These are phyloP conservation scores for Fusarium redolens DNA, from an alignment of 2,329 filamentous ascomycete genomes.

Conservation along the genomic window DNA sequence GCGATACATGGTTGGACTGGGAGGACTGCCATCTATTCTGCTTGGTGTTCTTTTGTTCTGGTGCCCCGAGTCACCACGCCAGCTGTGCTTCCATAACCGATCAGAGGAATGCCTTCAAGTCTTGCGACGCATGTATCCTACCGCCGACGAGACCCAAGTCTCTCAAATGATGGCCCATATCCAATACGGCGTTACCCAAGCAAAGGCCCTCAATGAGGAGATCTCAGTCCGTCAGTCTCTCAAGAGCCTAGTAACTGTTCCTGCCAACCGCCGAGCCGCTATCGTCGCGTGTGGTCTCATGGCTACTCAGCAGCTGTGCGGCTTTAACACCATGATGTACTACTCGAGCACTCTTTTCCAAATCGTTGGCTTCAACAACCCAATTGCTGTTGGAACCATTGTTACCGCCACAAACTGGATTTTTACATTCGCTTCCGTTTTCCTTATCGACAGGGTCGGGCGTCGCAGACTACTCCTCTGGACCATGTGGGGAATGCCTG, in stretches of 20 bases:
- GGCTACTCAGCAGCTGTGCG: slow-evolving; percentile 54
- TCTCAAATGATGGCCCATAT: slow-evolving; percentile 38
- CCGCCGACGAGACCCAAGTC: slow-evolving; percentile 54
- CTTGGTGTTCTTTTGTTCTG: slow-evolving; percentile 55
- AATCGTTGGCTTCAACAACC: slow-evolving; percentile 61
- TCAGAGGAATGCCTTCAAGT: slow-evolving; percentile 52
- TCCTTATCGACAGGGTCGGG: slow-evolving; percentile 57
- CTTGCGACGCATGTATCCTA: slow-evolving; percentile 54
- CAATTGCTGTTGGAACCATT: slow-evolving; percentile 57
- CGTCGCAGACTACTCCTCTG: slow-evolving; percentile 56
- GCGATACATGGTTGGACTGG: slow-evolving; percentile 61
- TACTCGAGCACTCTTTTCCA: slow-evolving; percentile 61
- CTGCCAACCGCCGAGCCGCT: background rate
- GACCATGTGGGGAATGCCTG: slow-evolving; percentile 41
- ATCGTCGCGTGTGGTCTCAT: background rate
- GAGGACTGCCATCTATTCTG: slow-evolving; percentile 58
- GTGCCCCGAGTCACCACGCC: slow-evolving; percentile 60
- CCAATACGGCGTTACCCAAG: background rate
- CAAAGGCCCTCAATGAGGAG: background rate
- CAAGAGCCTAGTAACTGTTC: background rate
- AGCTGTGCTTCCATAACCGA: slow-evolving; percentile 56
- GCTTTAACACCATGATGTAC: slow-evolving; percentile 63
- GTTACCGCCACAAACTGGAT: slow-evolving; percentile 60
- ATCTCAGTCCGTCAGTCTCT: background rate
- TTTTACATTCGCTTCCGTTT: slow-evolving; percentile 59